Conservation (phyloP, 345 rosid species). For the Psidium guajava region DNA sequence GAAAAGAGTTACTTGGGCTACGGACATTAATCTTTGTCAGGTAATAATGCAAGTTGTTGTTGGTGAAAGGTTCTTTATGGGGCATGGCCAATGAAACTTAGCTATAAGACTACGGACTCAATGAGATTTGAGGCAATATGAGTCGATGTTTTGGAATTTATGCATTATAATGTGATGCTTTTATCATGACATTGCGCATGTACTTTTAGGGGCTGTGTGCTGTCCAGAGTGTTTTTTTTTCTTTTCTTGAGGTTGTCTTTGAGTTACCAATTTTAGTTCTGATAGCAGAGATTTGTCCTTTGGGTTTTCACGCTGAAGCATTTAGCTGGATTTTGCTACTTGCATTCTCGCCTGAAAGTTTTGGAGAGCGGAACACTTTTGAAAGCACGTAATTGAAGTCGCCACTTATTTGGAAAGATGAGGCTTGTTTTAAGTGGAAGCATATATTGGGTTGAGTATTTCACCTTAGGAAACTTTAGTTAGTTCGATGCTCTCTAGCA, state of each 20-base stretch:
- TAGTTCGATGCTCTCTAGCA: neutral
- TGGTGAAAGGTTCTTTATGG: neutral
- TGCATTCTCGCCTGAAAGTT: neutral
- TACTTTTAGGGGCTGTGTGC: neutral
- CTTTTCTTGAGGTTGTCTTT: neutral
- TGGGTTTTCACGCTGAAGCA: neutral
- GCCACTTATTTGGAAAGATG: neutral
- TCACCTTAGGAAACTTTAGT: neutral
- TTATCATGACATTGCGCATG: neutral
- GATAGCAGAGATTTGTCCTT: neutral
- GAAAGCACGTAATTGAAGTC: neutral
- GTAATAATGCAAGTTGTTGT: conserved; percentile 30
- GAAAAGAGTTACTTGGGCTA: conserved; percentile 86
- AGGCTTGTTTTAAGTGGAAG: neutral
- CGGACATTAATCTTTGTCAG: conserved; percentile 96
- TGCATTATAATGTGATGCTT: neutral
- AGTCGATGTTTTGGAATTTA: neutral
- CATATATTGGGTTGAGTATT: neutral
- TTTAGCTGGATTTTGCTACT: neutral
- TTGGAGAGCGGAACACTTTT: neutral
- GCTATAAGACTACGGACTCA: neutral
- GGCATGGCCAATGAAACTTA: neutral
- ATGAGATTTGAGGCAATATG: neutral
- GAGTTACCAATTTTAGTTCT: neutral
- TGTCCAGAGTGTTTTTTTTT: neutral